These are phyloP conservation scores for Sordariomycetes sp. DNA, from an alignment of 2,329 filamentous ascomycete genomes.

Conservation along the genomic window DNA sequence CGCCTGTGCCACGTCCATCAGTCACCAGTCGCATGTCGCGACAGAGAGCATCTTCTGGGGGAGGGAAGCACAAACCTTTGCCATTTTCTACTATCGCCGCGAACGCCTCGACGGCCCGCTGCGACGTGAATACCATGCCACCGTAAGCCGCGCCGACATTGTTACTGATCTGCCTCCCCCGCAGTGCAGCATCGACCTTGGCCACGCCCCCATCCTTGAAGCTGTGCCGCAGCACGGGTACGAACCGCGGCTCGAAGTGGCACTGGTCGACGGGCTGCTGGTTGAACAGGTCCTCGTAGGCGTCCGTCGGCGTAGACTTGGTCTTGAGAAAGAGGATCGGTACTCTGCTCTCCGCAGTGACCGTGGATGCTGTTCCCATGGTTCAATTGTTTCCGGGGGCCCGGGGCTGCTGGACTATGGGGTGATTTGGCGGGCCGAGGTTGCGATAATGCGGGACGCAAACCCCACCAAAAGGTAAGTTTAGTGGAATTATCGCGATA, in stretches of 20 bases:
- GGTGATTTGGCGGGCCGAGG: neutral
- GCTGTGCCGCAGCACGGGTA: constrained; percentile 64
- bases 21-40: neutral
- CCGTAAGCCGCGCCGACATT: constrained; percentile 38
- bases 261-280: constrained; percentile 20
- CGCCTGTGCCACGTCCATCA: neutral
- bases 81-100: constrained; percentile 44
- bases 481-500: constrained; percentile 1
- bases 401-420: neutral
- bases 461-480: neutral
- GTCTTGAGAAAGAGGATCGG: constrained; percentile 69
- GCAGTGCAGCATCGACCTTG: constrained; percentile 36
- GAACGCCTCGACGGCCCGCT: constrained; percentile 73
- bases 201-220: constrained; percentile 47
- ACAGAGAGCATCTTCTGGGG: neutral
- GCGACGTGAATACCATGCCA: constrained; percentile 74
- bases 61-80: constrained; percentile 15
- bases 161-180: constrained; percentile 23
- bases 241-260: constrained; percentile 51
- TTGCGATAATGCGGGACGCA: neutral
- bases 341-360: constrained; percentile 10
- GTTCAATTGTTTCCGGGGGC: neutral
- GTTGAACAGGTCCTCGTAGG: constrained; percentile 57
- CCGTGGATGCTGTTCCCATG: neutral
- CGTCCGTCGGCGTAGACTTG: constrained; percentile 55